These are phyloP conservation scores for Butyriboletus loyo DNA, from an alignment of 768 basidiomycete species.

Conservation along the genomic window DNA sequence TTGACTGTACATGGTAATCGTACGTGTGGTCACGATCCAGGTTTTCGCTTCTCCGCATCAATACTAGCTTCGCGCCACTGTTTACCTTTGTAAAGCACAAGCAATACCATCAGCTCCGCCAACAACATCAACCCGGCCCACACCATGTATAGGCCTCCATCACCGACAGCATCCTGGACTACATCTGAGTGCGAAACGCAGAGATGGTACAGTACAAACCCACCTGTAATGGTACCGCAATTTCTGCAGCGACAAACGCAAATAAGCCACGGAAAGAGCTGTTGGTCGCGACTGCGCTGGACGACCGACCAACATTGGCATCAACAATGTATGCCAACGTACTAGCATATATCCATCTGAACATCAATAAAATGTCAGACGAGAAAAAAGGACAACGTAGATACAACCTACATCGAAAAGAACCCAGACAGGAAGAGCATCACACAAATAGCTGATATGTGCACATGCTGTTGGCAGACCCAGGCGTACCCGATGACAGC, in stretches of 20 bases:
- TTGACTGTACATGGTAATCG: too few relatives aligned
- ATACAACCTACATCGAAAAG: conserved; percentile 57
- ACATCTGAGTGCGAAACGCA: background rate
- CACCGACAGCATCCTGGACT: conserved; percentile 63
- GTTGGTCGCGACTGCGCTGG: conserved; percentile 74
- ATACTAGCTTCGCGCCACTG: conserved; percentile 57
- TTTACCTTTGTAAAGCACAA: conserved; percentile 60
- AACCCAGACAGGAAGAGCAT: conserved; percentile 76
- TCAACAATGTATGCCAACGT: conserved; percentile 87
- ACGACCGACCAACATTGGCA: conserved; percentile 77
- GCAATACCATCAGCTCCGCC: conserved; percentile 51
- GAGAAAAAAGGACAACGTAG: background rate
- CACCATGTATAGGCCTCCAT: conserved; percentile 69
- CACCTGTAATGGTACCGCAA: conserved; percentile 70
- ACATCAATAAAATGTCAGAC: background rate
- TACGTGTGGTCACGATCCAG: background rate
- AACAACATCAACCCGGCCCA: conserved; percentile 57
- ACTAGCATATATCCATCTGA: conserved; percentile 60
- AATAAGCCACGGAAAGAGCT: conserved; percentile 66
- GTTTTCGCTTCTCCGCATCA: conserved; percentile 34
- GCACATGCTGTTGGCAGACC: conserved; percentile 62
- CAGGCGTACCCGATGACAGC: conserved; percentile 72
- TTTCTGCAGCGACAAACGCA: conserved; percentile 69
- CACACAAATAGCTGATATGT: conserved; percentile 68
- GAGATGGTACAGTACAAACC: background rate